These are phyloP conservation scores for Diospyros kaki DNA, from an alignment of 148 eudicot genomes.

Conservation along the genomic window DNA sequence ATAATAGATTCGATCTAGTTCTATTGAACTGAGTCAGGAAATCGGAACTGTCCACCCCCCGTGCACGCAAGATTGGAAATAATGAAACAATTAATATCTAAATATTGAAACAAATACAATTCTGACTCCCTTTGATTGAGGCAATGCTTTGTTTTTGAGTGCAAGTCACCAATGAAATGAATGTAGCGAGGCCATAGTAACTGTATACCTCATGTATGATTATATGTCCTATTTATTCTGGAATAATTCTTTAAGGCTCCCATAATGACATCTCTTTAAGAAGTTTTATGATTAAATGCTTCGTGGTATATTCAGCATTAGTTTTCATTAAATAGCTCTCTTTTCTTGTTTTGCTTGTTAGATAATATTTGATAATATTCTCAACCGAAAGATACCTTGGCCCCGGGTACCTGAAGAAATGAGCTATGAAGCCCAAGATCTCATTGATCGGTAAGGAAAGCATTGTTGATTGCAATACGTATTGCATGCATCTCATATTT, in stretches of 20 bases:
- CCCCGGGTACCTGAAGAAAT: slow-evolving; percentile 89
- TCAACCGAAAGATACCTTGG: slow-evolving; percentile 94
- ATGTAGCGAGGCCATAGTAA: no score
- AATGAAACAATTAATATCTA: no score
- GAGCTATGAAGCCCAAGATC: slow-evolving; percentile 80
- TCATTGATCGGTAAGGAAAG: slow-evolving; percentile 73
- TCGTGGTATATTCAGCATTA: not conserved
- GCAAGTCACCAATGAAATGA: no score
- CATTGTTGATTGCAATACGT: not conserved
- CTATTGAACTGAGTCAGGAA: no score
- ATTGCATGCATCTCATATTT: no score
- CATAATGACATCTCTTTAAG: not conserved
- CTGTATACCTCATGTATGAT: no score
- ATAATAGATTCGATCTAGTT: no score
- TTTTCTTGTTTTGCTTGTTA: slow-evolving; percentile 22
- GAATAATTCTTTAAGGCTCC: not conserved
- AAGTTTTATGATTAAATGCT: not conserved
- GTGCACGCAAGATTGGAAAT: no score
- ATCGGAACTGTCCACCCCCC: no score
- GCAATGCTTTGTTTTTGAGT: no score
- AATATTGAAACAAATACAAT: no score
- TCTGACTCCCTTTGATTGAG: no score
- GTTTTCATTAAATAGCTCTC: slow-evolving; percentile 1
- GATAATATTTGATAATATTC: slow-evolving; percentile 96
- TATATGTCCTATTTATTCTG: not conserved